These are phyloP conservation scores for Chrysoporthe austroafricana DNA, from an alignment of 2,329 filamentous ascomycete genomes.

Conservation along the genomic window DNA sequence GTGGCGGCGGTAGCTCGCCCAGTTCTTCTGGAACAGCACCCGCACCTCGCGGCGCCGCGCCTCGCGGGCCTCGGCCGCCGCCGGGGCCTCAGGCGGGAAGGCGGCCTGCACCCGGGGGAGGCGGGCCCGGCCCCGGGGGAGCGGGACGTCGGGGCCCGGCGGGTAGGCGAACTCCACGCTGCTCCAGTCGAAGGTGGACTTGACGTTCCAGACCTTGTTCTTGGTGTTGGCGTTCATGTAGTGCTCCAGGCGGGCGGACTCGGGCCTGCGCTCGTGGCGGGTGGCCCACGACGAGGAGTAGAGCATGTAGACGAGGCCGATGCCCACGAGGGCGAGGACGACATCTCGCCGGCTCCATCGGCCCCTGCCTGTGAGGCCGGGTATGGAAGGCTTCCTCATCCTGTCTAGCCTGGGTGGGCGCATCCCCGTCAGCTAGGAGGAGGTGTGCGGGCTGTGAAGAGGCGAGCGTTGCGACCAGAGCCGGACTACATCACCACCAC, in stretches of 20 bases:
- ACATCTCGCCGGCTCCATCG: constrained; percentile 15
- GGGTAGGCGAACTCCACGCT: constrained; percentile 37
- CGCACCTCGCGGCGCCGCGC: constrained; percentile 40
- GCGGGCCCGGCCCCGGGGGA: constrained; percentile 31
- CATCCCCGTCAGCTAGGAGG: not conserved
- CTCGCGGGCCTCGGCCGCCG: constrained; percentile 35
- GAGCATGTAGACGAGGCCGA: constrained; percentile 25
- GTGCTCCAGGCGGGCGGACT: constrained; percentile 33
- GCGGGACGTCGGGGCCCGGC: constrained; percentile 30
- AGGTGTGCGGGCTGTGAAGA: not conserved
- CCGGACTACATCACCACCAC: not conserved
- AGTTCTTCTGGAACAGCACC: constrained; percentile 41
- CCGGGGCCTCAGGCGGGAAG: constrained; percentile 35
- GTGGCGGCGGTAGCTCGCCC: constrained; percentile 50
- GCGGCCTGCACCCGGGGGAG: constrained; percentile 44
- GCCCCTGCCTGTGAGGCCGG: constrained; percentile 10
- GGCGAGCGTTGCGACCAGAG: not conserved
- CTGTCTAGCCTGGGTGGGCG: not conserved
- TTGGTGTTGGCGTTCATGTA: constrained; percentile 39
- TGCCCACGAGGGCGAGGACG: constrained; percentile 13
- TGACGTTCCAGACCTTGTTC: constrained; percentile 22
- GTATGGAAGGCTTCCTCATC: constrained; percentile 10
- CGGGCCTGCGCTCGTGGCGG: not conserved
- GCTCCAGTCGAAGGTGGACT: constrained; percentile 45
- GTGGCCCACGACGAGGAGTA: constrained; percentile 4